These are phyloP conservation scores for Stipa capillata DNA, from an alignment of 176 grass and related monocot species.

Conservation along the genomic window DNA sequence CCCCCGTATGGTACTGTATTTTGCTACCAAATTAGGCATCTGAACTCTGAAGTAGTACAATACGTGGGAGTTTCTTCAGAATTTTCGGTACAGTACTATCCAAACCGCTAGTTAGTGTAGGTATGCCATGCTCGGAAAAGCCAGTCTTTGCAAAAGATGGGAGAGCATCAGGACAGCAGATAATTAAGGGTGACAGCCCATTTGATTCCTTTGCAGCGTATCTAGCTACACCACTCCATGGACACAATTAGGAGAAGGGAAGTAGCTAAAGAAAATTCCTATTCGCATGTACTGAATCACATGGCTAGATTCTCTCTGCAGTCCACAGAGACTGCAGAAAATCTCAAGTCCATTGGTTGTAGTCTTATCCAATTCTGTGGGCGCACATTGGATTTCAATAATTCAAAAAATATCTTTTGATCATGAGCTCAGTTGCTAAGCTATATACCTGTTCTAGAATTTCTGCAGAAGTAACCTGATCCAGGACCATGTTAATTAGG, in stretches of 20 bases:
- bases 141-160: no score
- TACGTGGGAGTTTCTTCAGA: no score
- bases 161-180: no score
- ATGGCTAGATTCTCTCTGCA: constrained; percentile 5
- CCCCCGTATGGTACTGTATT: no score
- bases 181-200: no score
- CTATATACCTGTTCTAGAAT: neutral
- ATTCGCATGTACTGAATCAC: neutral
- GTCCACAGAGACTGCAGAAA: neutral
- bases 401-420: neutral
- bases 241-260: constrained; percentile 1
- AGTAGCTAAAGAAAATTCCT: neutral
- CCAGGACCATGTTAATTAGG: neutral
- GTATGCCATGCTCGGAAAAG: neutral
- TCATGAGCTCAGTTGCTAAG: neutral
- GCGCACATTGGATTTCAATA: constrained; percentile 1
- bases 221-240: neutral
- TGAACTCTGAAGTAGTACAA: no score
- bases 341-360: neutral
- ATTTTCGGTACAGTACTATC: no score
- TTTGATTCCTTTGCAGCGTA: neutral
- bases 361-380: neutral
- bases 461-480: neutral
- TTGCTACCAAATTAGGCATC: no score
- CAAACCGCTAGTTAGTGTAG: no score